Percentiles rank a stretch among this genome's conserved stretches.
Conservation (phyloP, 2,329 filamentous ascomycete genomes). For the Hysterium pulicare region DNA sequence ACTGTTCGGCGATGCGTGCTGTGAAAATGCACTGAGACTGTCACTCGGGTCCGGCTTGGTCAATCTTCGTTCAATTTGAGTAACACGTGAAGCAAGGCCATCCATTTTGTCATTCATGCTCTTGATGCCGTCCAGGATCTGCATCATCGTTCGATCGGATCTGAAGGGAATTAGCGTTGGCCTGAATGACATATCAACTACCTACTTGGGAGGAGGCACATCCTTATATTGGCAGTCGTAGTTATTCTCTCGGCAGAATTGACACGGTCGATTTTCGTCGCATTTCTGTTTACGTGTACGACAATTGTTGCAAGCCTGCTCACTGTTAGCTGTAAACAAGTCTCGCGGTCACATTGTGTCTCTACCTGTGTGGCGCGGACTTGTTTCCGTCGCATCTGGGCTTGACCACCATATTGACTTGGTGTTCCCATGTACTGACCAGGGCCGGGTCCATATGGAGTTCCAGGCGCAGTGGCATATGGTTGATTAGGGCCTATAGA, state of each 20-base stretch:
- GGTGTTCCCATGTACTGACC: slow-evolving; percentile 24
- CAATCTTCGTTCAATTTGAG: slow-evolving; percentile 32
- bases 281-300: slow-evolving; percentile 42
- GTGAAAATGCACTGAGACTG: background rate
- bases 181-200: slow-evolving; percentile 1
- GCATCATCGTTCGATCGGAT: slow-evolving; percentile 50
- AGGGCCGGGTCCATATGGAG: slow-evolving; percentile 10
- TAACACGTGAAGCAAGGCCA: slow-evolving; percentile 29
- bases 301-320: slow-evolving; percentile 69
- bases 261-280: slow-evolving; percentile 39
- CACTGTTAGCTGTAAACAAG: slow-evolving; percentile 43
- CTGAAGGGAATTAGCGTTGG: slow-evolving; percentile 24
- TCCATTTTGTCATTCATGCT: slow-evolving; percentile 23
- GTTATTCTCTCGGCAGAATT: slow-evolving; percentile 78
- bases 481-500: slow-evolving; percentile 23
- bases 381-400: slow-evolving; percentile 31
- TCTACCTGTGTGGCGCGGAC: slow-evolving; percentile 33
- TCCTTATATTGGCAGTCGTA: slow-evolving; percentile 86
- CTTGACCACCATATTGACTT: slow-evolving; percentile 22
- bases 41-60: slow-evolving; percentile 23
- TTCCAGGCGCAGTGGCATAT: slow-evolving; percentile 25
- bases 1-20: background rate
- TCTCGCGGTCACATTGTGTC: background rate
- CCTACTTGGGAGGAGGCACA: slow-evolving; percentile 85
- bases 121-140: slow-evolving; percentile 46